A percentile compares a stretch with the other conserved stretches of the same genome.
These are phyloP conservation scores for Rhododendron ferrugineum DNA, from an alignment of 148 eudicot species.

Conservation along the genomic window DNA sequence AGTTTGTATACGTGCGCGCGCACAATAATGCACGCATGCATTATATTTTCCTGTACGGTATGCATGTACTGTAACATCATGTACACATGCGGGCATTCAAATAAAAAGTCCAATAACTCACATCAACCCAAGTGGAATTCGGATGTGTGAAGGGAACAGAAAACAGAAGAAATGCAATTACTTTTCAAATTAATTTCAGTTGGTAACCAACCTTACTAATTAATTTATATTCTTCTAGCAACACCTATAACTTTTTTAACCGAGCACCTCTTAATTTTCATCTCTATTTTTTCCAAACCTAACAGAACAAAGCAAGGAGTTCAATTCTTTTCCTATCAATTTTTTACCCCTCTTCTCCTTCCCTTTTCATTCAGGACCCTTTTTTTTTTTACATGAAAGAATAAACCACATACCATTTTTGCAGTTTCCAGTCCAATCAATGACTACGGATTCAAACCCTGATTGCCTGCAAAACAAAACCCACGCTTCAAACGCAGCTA, in stretches of 20 bases:
- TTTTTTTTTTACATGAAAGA: neutral
- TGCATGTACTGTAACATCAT: neutral
- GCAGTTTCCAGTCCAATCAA: slow-evolving; percentile 6
- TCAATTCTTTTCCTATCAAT: neutral
- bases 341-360: neutral
- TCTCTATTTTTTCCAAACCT: neutral
- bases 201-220: neutral
- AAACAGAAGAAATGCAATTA: neutral
- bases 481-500: neutral
- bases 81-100: neutral
- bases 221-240: neutral
- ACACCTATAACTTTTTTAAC: neutral
- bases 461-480: slow-evolving; percentile 9
- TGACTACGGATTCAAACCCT: neutral
- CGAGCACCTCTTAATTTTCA: neutral
- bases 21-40: neutral
- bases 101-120: neutral
- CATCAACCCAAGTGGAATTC: neutral
- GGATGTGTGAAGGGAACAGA: neutral
- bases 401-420: slow-evolving; percentile 3
- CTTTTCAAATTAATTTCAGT: neutral
- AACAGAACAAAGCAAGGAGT: neutral
- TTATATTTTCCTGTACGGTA: neutral
- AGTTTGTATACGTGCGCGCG: neutral
- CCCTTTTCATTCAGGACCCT: neutral